Evolutionary conservation across 2,329 filamentous ascomycete genomes (phyloP), one percentile per base, ranked within the genome.

Genomic region (Talaromyces funiculosus): DNA sequence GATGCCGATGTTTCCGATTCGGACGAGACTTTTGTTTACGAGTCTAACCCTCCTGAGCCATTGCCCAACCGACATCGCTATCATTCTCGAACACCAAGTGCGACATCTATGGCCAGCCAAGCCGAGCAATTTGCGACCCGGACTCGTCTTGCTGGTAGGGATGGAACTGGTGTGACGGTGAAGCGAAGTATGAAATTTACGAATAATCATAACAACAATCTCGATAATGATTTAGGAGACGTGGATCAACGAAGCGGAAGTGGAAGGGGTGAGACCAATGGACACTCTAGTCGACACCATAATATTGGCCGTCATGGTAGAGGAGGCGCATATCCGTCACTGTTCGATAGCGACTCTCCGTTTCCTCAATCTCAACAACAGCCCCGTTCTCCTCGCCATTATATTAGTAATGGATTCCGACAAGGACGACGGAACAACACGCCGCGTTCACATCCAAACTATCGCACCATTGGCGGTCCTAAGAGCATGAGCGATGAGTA

Each of bases 151-250:
- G 82, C 83, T 57, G 77, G 89, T 29, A 78, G 90, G 68, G 89
- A 92, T 61, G 82, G 79, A 51, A 84, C 85, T 61, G 82, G 82
- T 55, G 80, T 89, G 18, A 83, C 84, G 8, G 84, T 88, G 67
- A 97, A 95, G 77, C 92, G 90, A 78, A 95, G 89, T 75, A 97
- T 96, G 91, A 97, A 97, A 70, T 97, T 97, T 71, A 89, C 90
- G 61, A 93, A 90, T 73, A 85, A 84, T 63, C 86, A 88, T 1
- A 90, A 90, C 73, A 86, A 82, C 64, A 85, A 84, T 64, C 76
- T 80, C 20, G 82, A 86, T 54, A 86, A 82, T 53, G 88, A 92
- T 18, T 85, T 88, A 60, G 86, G 87, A 57, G 87, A 87, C 16
- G 84, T 84, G 64, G 85, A 86, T 59, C 84, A 81, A 22, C 80